Evolutionary conservation across 129 eudicot genomes (phyloP).

Genomic region (Chrysanthemum lavandulifolium): DNA sequence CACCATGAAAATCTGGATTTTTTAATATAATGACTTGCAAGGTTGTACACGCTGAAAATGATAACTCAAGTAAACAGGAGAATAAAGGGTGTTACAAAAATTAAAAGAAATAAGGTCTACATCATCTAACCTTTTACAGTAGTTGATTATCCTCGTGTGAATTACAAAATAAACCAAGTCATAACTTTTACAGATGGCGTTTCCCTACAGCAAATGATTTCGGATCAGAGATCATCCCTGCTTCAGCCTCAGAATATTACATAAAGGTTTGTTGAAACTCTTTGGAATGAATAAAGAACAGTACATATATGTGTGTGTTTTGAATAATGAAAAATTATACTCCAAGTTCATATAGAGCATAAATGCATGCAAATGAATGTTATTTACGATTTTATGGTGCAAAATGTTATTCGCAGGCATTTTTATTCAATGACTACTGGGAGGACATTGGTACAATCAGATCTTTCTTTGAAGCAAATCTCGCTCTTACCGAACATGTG

Average conservation of each 20-base stretch:
- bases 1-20: too few relatives aligned
- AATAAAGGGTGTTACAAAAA: neutral
- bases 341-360: neutral
- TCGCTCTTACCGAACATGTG: slow-evolving; percentile 94
- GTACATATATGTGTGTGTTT: neutral
- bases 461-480: slow-evolving; percentile 97
- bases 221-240: slow-evolving; percentile 97
- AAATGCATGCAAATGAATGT: slow-evolving; percentile 4
- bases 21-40: too few relatives aligned
- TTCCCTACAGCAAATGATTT: slow-evolving; percentile 97
- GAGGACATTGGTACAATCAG: slow-evolving; percentile 97
- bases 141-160: slow-evolving; percentile 6
- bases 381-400: neutral
- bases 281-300: neutral
- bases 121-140: slow-evolving; percentile 2
- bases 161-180: neutral
- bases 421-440: slow-evolving; percentile 93
- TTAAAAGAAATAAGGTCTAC: slow-evolving; percentile 15
- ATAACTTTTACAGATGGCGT: slow-evolving; percentile 68
- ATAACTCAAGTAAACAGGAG: neutral
- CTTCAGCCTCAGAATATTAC: slow-evolving; percentile 73
- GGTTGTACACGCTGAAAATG: too few relatives aligned
- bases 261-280: slow-evolving; percentile 47
- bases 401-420: slow-evolving; percentile 60
- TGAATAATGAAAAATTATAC: neutral